Evolutionary conservation across 2,329 filamentous ascomycete species (phyloP), one percentile per base, ranked within the genome.

Genomic region (Apiospora rasikravindrae): DNA sequence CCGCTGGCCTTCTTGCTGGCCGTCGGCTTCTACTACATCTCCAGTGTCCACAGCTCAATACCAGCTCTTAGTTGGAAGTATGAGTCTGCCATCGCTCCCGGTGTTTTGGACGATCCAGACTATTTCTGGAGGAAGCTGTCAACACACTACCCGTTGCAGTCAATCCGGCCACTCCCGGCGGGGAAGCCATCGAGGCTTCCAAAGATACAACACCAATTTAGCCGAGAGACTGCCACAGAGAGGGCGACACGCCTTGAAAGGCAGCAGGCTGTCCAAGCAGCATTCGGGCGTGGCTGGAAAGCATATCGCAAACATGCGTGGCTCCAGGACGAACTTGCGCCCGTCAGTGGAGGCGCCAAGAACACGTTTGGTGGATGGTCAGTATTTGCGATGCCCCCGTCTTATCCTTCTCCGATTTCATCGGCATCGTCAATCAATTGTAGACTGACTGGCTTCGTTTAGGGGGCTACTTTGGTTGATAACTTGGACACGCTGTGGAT

Each of bases 391-490:
- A 40, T 2, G 22, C 10, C 2, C 8, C 19, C 53, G 19, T 40
- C 19, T 13, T 33, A 40, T 40, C 24, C 19, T 13, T n/a, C 33
- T 1, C 4, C 7, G 13, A 40, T 40, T 7, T 1, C 8, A 14
- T n/a, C 22, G 57, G 5, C 13, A 37, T 5, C 19, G 16, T 22
- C 13, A 19, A 1, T n/a, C 1, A 64, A 5, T 61, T 37, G 16
- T 16, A 37, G 8, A 13, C 6, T 2, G 22, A n/a, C 33, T 64
- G 29, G 40, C 11, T 14, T 7, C 4, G 19, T n/a, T n/a, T 40
- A 64, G 57, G 57, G 57, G 11, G 86, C 85, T 6, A 86, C 85
- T 0, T 74, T 88, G 73, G 83, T 88, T 16, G 86, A 88, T 76
- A 77, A 73, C 53, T 70, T 79, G 14, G 78, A 78, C 72, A 78